Conservation (phyloP, 768 basidiomycete species). For the Lactarius hatsudake region DNA sequence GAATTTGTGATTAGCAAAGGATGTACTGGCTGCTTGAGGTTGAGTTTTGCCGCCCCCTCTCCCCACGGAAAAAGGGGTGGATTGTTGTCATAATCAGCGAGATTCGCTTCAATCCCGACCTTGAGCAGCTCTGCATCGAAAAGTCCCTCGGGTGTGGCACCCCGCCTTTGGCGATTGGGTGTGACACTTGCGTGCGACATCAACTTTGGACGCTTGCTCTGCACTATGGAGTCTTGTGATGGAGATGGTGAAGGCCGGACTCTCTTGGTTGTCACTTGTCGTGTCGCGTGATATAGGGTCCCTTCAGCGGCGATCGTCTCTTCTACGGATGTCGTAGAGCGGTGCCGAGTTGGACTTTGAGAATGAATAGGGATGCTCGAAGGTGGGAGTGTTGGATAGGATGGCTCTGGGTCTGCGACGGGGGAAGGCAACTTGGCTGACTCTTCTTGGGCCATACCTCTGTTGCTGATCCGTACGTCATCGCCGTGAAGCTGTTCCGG, state of each 20-base stretch:
- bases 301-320: not conserved
- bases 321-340: slow-evolving; percentile 5
- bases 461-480: not conserved
- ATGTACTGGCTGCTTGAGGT: not conserved
- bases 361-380: slow-evolving; percentile 22
- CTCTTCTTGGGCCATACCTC: not conserved
- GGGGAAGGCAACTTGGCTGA: not conserved
- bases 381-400: slow-evolving; percentile 12
- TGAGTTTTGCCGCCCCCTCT: not conserved
- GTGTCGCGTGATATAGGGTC: not conserved
- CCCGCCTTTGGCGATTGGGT: not conserved
- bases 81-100: slow-evolving; percentile 11
- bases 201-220: slow-evolving; percentile 9
- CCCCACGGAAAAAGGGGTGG: slow-evolving; percentile 15
- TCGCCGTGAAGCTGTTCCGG: not conserved
- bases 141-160: not conserved
- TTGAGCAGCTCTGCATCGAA: slow-evolving; percentile 14
- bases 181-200: slow-evolving; percentile 5
- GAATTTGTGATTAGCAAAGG: slow-evolving; percentile 13
- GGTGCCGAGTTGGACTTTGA: slow-evolving; percentile 3
- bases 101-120: slow-evolving; percentile 12
- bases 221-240: not conserved
- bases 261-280: slow-evolving; percentile 6
- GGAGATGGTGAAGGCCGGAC: not conserved
- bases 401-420: not conserved